Conservation (phyloP, 805 yeast genomes). For the Yarrowia divulgata region DNA sequence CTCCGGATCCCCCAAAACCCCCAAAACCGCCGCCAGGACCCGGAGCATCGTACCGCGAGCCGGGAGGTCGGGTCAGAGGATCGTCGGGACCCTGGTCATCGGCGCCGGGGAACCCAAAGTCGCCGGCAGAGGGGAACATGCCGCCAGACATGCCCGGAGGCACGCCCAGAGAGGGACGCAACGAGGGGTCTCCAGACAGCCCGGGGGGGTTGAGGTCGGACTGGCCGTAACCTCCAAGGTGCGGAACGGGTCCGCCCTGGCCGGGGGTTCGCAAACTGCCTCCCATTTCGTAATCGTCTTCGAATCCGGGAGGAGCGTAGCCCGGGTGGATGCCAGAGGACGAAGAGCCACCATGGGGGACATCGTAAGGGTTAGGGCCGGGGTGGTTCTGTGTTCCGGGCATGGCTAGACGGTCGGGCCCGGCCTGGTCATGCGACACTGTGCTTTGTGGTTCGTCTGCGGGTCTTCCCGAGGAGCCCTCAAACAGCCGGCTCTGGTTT, state of each 20-base stretch:
- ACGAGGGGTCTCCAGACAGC: slow-evolving; percentile 50
- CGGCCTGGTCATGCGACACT: slow-evolving; percentile 7
- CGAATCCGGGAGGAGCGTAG: slow-evolving; percentile 52
- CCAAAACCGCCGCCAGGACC: slow-evolving; percentile 42
- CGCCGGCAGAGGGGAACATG: slow-evolving; percentile 50
- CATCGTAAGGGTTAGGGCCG: neutral
- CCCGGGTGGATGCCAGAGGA: slow-evolving; percentile 9
- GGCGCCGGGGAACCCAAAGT: slow-evolving; percentile 48
- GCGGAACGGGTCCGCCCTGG: slow-evolving; percentile 34
- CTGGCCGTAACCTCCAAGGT: slow-evolving; percentile 48
- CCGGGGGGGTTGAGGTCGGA: slow-evolving; percentile 54
- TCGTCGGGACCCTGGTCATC: slow-evolving; percentile 46
- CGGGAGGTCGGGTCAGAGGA: slow-evolving; percentile 49
- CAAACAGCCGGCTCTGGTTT: slow-evolving; percentile 39
- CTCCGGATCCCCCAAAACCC: slow-evolving; percentile 40
- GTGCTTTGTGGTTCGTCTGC: slow-evolving; percentile 2
- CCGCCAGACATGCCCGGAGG: slow-evolving; percentile 44
- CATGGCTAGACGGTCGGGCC: slow-evolving; percentile 7
- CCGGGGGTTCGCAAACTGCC: slow-evolving; percentile 39
- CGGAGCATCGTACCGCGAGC: slow-evolving; percentile 54
- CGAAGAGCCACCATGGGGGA: slow-evolving; percentile 8
- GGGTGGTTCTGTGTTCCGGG: slow-evolving; percentile 14
- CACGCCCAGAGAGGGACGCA: slow-evolving; percentile 47
- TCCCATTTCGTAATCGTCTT: slow-evolving; percentile 53
- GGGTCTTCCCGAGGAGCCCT: neutral